phyloP scores from a whole-genome alignment of 257 asterid species.

The Verbascum thapsus region DNA sequence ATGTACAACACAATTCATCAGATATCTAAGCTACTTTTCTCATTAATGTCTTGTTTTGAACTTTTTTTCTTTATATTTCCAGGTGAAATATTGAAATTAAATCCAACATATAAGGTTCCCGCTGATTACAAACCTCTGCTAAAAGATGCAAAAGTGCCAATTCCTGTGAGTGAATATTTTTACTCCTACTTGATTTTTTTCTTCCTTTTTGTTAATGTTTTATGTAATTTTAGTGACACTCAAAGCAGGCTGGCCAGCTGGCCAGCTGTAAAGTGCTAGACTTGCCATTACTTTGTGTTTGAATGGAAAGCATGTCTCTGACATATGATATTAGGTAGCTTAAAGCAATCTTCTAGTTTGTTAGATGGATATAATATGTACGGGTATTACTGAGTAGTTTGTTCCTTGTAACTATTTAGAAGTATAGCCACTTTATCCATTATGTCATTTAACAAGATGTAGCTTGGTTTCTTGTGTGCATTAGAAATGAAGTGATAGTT shows the following conservation, averaged over 20 bases:
- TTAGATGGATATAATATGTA: no score
- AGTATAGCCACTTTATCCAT: background rate
- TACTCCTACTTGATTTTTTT: slow-evolving; percentile 10
- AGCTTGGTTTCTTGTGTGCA: slow-evolving; percentile 14
- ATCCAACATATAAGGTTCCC: slow-evolving; percentile 80
- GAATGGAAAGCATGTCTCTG: background rate
- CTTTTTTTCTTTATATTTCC: slow-evolving; percentile 32
- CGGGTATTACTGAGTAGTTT: background rate
- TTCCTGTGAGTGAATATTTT: slow-evolving; percentile 69
- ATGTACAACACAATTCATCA: slow-evolving; percentile 32
- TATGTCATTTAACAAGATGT: background rate
- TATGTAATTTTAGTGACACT: slow-evolving; percentile 1
- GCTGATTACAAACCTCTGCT: slow-evolving; percentile 78
- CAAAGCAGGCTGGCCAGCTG: no score
- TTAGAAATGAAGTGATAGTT: slow-evolving; percentile 16
- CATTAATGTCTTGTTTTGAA: slow-evolving; percentile 5
- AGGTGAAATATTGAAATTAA: slow-evolving; percentile 80
- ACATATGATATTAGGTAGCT: slow-evolving; percentile 2
- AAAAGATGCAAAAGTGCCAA: slow-evolving; percentile 76
- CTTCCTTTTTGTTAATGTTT: slow-evolving; percentile 13
- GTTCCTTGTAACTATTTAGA: slow-evolving; percentile 13
- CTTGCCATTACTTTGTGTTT: slow-evolving; percentile 18
- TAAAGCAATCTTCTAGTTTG: slow-evolving; percentile 17
- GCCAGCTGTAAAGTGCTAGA: slow-evolving; percentile 8
- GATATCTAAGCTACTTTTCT: no score